Base-by-base conservation (phyloP, 75 land plant species). In the Picea glauca region DNA sequence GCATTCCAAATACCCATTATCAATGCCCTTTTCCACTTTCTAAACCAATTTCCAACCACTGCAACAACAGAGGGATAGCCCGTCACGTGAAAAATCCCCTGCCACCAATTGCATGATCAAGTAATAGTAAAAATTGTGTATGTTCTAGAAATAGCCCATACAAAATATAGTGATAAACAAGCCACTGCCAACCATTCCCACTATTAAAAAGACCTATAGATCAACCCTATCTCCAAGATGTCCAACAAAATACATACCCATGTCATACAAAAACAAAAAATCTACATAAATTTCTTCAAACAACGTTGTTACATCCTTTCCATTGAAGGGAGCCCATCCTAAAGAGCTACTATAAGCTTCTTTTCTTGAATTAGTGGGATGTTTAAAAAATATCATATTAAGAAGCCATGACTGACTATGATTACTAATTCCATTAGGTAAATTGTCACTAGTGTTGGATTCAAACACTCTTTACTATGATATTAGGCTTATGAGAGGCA, bases 1-100 rank as follows among this genome's bases (percentile, higher is more conserved):
- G 97, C 94, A 77, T 94, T 94, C 97, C 97, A 94, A 20, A 94
- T 81, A 8, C 97, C 97, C 97, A 94, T 92, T 14, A 94, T 90
- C 14, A 94, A 77, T 13, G 94, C 97, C 64, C 97, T 88, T 81
- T 86, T 92, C 3, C 78, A 81, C 86, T 92, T 94, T 66, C 93
- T 93, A 76, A 90, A 92, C 97, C 97, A 94, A 57, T 90, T 90
- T 7, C 91, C 94, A 54, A 94, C 90, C 5, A 94, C 88, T 7
- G 97, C 94, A 58, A 94, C 94, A 13, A 94, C 97, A 32, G 89
- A 87, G 15, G 97, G 97, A 94, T 94, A 94, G 1, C 97, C 97
- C 12, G 95, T 92, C 2, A 94, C 88, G 74, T 93, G 95, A 73
- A 92, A 93, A 76, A 92, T 74, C n/a, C 97, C 97, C n/a, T 56